Evolutionary conservation across 495 filamentous ascomycete genomes (phyloP).

Genomic region (Sporormia fimetaria): DNA sequence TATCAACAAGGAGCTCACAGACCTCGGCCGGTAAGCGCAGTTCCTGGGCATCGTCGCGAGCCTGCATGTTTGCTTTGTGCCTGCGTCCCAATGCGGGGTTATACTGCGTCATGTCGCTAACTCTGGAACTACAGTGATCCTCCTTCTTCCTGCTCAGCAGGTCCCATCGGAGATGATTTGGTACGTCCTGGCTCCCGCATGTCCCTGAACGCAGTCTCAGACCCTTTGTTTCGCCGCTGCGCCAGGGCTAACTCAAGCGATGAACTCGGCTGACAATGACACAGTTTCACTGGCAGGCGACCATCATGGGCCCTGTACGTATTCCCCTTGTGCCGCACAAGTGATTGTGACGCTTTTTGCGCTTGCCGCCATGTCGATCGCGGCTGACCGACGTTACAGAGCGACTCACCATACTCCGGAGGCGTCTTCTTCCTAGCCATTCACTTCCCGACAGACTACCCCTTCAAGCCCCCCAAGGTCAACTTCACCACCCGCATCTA

Average conservation of each 20-base stretch:
- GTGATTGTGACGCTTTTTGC: neutral
- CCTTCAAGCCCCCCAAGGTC: conserved; percentile 99
- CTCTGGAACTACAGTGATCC: conserved; percentile 58
- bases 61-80: conserved; percentile 22
- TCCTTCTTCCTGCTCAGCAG: conserved; percentile 96
- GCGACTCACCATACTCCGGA: conserved; percentile 90
- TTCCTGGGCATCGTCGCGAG: neutral
- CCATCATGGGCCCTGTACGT: conserved; percentile 99
- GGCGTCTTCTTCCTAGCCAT: conserved; percentile 98
- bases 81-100: conserved; percentile 24
- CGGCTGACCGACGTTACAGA: conserved; percentile 36
- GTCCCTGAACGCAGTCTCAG: conserved; percentile 19
- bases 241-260: neutral
- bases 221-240: conserved; percentile 1
- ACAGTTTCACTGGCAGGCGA: conserved; percentile 99
- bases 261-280: conserved; percentile 6
- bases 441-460: conserved; percentile 99
- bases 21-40: conserved; percentile 81
- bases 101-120: conserved; percentile 33
- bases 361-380: too few relatives aligned
- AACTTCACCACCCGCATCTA: conserved; percentile 99
- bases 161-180: conserved; percentile 92
- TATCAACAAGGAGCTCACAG: conserved; percentile 99
- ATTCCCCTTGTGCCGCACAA: neutral
- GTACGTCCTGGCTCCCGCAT: conserved; percentile 45